A percentile compares a stretch with the other conserved stretches of the same genome.
Evolutionary conservation across 371 early-diverging fungal genomes (phyloP).

Genomic region (Lichtheimia ramosa): DNA sequence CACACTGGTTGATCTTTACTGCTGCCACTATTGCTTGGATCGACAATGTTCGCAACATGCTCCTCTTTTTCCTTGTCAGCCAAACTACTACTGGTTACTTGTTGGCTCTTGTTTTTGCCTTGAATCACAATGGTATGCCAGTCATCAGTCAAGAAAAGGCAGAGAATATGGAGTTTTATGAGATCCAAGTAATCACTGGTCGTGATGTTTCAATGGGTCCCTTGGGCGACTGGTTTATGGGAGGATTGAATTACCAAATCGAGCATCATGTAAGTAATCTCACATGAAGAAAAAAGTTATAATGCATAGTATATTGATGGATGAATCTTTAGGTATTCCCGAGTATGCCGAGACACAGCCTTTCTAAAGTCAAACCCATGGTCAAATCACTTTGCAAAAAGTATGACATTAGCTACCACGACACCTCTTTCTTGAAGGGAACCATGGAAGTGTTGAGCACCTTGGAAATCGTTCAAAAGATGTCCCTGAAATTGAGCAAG

Average conservation of each 20-base stretch:
- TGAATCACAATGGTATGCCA: slow-evolving; percentile 92
- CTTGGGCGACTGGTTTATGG: slow-evolving; percentile 81
- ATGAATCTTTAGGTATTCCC: slow-evolving; percentile 65
- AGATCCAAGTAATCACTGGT: slow-evolving; percentile 79
- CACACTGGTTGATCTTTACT: slow-evolving; percentile 76
- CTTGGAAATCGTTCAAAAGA: slow-evolving; percentile 60
- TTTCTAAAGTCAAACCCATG: slow-evolving; percentile 63
- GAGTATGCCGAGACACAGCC: slow-evolving; percentile 77
- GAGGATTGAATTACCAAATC: slow-evolving; percentile 85
- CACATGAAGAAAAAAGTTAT: neutral
- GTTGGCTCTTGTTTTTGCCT: slow-evolving; percentile 77
- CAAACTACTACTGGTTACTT: slow-evolving; percentile 80
- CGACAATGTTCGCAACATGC: slow-evolving; percentile 50
- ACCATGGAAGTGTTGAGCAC: slow-evolving; percentile 73
- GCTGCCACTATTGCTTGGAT: slow-evolving; percentile 57
- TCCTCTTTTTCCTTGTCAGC: slow-evolving; percentile 67
- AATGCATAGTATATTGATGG: neutral
- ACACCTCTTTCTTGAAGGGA: slow-evolving; percentile 69
- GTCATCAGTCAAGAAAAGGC: slow-evolving; percentile 74
- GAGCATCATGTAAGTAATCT: slow-evolving; percentile 64
- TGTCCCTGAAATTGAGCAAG: slow-evolving; percentile 55
- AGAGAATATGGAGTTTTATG: slow-evolving; percentile 73
- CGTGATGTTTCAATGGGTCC: slow-evolving; percentile 69
- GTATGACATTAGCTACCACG: slow-evolving; percentile 71
- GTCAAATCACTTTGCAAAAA: slow-evolving; percentile 73